Percentiles rank a stretch among this genome's conserved stretches.
Conservation (phyloP, 2,329 filamentous ascomycete genomes). For the Phialemonium atrogriseum region DNA sequence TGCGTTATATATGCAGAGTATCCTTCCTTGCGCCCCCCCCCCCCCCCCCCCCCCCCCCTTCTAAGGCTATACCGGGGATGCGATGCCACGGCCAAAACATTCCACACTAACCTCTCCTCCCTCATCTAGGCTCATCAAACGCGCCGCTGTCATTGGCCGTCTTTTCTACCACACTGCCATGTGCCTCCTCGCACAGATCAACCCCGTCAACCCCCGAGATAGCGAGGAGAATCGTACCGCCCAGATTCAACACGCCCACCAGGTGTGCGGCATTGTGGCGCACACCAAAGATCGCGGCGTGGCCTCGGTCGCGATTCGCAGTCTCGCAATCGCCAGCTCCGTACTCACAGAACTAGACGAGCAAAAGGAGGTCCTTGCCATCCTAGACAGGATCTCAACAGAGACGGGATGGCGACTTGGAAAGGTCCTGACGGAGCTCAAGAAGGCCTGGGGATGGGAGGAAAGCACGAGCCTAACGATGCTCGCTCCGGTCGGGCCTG, state of each 20-base stretch:
- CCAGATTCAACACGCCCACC: slow-evolving; percentile 67
- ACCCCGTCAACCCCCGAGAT: slow-evolving; percentile 58
- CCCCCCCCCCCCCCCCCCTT: slow-evolving; percentile 2
- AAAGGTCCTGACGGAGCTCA: slow-evolving; percentile 64
- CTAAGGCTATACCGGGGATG: too few relatives aligned
- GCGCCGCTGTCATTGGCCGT: slow-evolving; percentile 70
- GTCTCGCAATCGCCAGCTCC: slow-evolving; percentile 68
- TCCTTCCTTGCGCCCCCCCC: slow-evolving; percentile 1
- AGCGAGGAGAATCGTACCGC: slow-evolving; percentile 60
- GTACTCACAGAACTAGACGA: slow-evolving; percentile 61
- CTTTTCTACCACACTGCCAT: slow-evolving; percentile 86
- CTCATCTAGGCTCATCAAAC: slow-evolving; percentile 62
- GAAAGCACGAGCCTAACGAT: slow-evolving; percentile 16
- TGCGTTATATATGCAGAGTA: slow-evolving; percentile 76
- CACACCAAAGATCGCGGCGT: slow-evolving; percentile 77
- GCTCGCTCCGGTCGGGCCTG: neutral
- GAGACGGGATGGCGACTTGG: slow-evolving; percentile 74
- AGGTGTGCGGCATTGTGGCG: slow-evolving; percentile 83
- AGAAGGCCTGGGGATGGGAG: slow-evolving; percentile 70
- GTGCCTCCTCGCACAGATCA: slow-evolving; percentile 69
- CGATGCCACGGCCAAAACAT: too few relatives aligned
- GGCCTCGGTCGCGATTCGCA: slow-evolving; percentile 69
- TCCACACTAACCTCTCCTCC: slow-evolving; percentile 13
- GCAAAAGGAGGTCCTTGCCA: slow-evolving; percentile 71
- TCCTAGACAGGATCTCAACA: slow-evolving; percentile 66